A percentile compares a stretch with the other conserved stretches of the same genome.
Conservation (phyloP, 805 yeast genomes). For the Starmerella ratchasimensis region DNA sequence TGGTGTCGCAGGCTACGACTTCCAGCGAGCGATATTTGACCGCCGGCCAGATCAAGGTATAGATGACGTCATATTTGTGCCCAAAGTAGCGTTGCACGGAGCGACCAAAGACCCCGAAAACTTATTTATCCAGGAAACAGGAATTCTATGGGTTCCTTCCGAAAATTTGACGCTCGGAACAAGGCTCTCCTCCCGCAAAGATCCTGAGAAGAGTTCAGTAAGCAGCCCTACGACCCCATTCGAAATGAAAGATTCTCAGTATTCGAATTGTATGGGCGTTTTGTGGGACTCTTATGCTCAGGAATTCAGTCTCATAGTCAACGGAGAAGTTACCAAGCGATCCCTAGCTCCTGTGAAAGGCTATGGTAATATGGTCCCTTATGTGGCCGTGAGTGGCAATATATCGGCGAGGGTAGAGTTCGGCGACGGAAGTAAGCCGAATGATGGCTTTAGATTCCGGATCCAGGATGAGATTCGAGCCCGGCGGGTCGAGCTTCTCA, state of each 20-base stretch:
- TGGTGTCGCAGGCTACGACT: not conserved
- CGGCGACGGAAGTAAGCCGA: constrained; percentile 4
- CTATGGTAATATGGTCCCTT: constrained; percentile 1
- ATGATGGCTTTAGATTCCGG: constrained; percentile 8
- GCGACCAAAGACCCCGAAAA: not conserved
- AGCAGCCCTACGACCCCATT: no score
- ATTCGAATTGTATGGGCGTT: constrained; percentile 3
- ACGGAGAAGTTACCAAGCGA: not conserved
- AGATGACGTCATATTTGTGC: not conserved
- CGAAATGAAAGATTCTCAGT: no score
- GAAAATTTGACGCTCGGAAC: not conserved
- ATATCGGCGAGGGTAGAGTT: not conserved
- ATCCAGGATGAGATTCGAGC: not conserved
- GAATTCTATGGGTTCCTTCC: not conserved
- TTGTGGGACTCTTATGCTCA: not conserved
- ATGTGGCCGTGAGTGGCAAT: not conserved
- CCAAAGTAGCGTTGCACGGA: not conserved
- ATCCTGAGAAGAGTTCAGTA: no score
- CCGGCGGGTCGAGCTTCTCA: no score
- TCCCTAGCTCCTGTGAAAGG: not conserved
- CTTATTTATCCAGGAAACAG: not conserved
- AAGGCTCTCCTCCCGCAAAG: no score
- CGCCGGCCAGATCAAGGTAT: not conserved
- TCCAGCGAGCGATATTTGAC: not conserved
- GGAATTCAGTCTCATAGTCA: not conserved